Percentiles rank a stretch among this genome's conserved stretches.
Evolutionary conservation across 345 rosid species (phyloP).

Genomic region (Schrenkiella parvula): DNA sequence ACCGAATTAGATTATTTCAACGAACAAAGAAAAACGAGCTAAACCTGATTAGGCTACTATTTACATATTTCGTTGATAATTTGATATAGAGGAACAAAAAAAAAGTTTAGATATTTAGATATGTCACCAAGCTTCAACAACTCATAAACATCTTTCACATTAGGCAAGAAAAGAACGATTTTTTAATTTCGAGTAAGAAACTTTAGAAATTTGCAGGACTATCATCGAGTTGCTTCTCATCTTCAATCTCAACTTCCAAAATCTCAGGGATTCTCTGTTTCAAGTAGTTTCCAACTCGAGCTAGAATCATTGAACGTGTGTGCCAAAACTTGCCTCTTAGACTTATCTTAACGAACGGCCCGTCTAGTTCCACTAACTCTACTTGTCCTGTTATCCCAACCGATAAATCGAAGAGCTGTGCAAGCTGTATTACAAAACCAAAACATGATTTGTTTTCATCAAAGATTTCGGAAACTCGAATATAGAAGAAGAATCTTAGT

Average conservation of each 20-base stretch:
- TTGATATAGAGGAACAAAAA: neutral
- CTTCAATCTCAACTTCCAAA: constrained; percentile 83
- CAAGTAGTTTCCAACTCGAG: constrained; percentile 82
- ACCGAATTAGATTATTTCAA: too few relatives aligned
- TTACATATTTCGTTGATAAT: neutral
- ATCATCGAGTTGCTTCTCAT: constrained; percentile 85
- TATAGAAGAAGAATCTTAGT: neutral
- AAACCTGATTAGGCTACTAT: neutral
- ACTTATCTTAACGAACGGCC: constrained; percentile 84
- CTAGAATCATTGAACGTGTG: constrained; percentile 64
- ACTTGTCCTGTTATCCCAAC: constrained; percentile 87
- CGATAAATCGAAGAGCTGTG: constrained; percentile 65
- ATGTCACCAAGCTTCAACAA: neutral
- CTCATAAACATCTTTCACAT: neutral
- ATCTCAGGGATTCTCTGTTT: constrained; percentile 98
- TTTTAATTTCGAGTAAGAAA: neutral
- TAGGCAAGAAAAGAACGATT: neutral
- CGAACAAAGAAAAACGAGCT: too few relatives aligned
- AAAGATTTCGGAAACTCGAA: neutral
- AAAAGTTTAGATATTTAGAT: neutral
- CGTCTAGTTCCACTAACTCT: constrained; percentile 84
- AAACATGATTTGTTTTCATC: neutral
- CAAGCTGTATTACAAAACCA: constrained; percentile 47
- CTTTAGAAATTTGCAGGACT: constrained; percentile 80
- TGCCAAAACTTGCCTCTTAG: constrained; percentile 93